Evolutionary conservation across 1,284 basidiomycete genomes (phyloP).

Genomic region (Prillingera fragicola): DNA sequence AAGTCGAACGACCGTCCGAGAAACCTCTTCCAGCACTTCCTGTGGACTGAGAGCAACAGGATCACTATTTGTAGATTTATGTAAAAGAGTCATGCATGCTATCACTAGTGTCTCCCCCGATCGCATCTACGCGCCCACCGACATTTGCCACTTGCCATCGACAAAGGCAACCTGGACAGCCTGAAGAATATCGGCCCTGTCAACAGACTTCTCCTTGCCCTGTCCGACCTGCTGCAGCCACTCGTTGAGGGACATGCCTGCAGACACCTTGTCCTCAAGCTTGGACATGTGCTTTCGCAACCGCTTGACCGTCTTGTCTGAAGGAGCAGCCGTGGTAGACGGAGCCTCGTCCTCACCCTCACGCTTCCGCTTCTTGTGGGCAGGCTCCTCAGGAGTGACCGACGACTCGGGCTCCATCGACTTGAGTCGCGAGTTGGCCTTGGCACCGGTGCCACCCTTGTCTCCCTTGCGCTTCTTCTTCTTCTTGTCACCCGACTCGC

Average conservation of each 20-base stretch:
- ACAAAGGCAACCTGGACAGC: constrained; percentile 25
- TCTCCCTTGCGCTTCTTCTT: constrained; percentile 46
- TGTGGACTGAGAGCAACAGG: background rate
- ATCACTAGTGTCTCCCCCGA: no score
- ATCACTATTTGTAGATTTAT: constrained; percentile 6
- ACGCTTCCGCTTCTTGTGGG: constrained; percentile 38
- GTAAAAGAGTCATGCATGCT: constrained; percentile 4
- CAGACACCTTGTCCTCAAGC: constrained; percentile 17
- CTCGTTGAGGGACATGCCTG: constrained; percentile 15
- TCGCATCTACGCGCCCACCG: no score
- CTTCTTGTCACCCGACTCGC: constrained; percentile 23
- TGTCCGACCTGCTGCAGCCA: constrained; percentile 23
- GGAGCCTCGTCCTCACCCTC: constrained; percentile 11
- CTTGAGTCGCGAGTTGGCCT: constrained; percentile 46
- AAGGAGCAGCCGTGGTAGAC: background rate
- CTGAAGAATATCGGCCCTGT: constrained; percentile 25
- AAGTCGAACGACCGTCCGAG: constrained; percentile 1
- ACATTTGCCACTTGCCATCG: constrained; percentile 34
- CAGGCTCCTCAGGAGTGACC: constrained; percentile 11
- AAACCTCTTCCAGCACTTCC: constrained; percentile 23
- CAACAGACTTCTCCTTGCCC: constrained; percentile 29
- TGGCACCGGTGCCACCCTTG: constrained; percentile 45
- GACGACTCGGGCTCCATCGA: constrained; percentile 29
- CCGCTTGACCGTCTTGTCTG: constrained; percentile 36
- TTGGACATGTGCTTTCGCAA: constrained; percentile 38